Evolutionary conservation across 257 asterid genomes (phyloP), one percentile per base, ranked within the genome.

Genomic region (Mentha longifolia): DNA sequence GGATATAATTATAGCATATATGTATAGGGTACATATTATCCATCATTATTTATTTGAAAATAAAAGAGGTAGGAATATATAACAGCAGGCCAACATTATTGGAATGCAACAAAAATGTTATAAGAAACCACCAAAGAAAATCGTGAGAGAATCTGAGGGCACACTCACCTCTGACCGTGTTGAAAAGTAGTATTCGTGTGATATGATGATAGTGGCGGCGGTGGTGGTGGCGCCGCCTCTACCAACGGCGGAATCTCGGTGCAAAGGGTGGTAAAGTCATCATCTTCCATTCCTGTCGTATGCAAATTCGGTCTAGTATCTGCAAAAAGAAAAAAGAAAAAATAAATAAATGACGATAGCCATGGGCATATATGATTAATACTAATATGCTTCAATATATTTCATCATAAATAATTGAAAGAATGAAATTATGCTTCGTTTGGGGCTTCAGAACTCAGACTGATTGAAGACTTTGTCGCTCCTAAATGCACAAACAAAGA

Each of bases 101-200:
- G 49, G 10, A 45, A 45, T 45, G 7, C 50, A 42, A 14, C 47
- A 42, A 10, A 41, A 11, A 3, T 46, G 17, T 14, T 0, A 46
- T 13, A 7, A 14, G 8, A 46, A 45, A 45, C 50, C 50, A 13
- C 22, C 12, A 54, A 54, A 28, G 16, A 14, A 22, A 22, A 55
- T 55, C 37, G 15, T 10, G 37, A 55, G 35, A 25, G 37, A 52
- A 52, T 52, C 58, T 8, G 22, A 52, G 58, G 30, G 20, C 81
- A 15, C 61, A 55, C 83, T 81, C 73, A 89, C 93, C 84, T 85
- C 65, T 79, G 88, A 80, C 81, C 67, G 72, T 74, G 77, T 61
- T 77, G 86, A 22, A 76, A 78, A 65, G 76, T 39, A 68, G 31
- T 68, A 35, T 76, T 74, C 47, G 79, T 77, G 62, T 76, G 81